Base-by-base conservation (phyloP, 345 rosid genomes). In the Combretum micranthum region DNA sequence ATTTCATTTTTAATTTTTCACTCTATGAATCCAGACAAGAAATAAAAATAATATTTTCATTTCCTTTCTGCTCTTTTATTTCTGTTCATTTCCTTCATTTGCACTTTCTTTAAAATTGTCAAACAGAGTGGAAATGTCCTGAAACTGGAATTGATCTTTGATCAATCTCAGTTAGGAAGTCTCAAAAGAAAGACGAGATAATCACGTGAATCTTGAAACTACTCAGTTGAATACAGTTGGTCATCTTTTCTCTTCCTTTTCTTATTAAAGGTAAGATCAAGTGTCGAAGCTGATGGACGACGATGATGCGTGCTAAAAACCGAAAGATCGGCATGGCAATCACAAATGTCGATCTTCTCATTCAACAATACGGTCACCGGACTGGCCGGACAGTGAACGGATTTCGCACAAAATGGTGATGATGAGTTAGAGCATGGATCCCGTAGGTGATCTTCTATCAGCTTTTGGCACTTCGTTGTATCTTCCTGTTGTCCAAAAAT, bases 321-420 rank as follows among this genome's bases (percentile, higher is more conserved):
- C 42, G 82, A 78, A 0, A 83, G 72, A 63, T 73, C 75, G 23
- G 62, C 70, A 1, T 54, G 72, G 32, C 58, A 43, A 61, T 77
- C 76, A 22, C 67, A 42, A 12, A 53, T 56, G 13, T 54, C 64
- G 6, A 53, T 64, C 21, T 64, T 20, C 50, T 68, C 80, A 32
- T 54, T 50, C 50, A 58, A 47, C 59, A 85, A 32, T 2, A 85
- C 87, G 0, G 84, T 85, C 59, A 76, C 80, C 0, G 87, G 91
- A 69, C 91, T 85, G 17, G 77, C 68, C 56, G 83, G 79, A 63
- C 69, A 37, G 66, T 26, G 54, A 52, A 26, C 16, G 42, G 49
- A 62, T 4, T 49, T 49, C 47, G 64, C 55, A 3, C 66, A 45
- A 19, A 55, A 0, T 44, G 45, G 15, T 23, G 54, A 26, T 13